phyloP scores from a whole-genome alignment of 2,329 filamentous ascomycete genomes.

The Aspergillus viridinutans region DNA sequence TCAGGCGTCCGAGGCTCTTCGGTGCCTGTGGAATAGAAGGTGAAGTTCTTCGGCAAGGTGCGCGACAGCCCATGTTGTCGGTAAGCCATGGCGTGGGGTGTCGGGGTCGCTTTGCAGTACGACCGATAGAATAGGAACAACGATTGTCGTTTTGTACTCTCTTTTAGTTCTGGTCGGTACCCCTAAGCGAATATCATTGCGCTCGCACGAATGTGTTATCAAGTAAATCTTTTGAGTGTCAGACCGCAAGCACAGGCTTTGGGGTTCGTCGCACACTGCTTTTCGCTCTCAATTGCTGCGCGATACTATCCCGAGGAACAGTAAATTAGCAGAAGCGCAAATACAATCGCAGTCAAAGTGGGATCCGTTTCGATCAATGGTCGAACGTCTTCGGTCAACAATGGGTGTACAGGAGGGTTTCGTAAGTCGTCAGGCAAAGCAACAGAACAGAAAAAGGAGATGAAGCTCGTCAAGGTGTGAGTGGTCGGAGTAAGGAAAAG shows the following conservation, averaged over 20 bases:
- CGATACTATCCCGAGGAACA: background rate
- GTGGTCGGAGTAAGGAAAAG: constrained; percentile 16
- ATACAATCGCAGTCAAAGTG: background rate
- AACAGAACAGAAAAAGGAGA: constrained; percentile 12
- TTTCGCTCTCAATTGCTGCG: background rate
- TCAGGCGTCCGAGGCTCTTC: constrained; percentile 42
- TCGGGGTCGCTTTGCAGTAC: background rate
- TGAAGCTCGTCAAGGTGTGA: constrained; percentile 20
- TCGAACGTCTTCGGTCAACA: constrained; percentile 6
- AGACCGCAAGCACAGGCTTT: background rate
- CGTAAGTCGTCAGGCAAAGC: constrained; percentile 19
- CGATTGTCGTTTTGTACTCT: background rate
- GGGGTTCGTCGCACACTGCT: background rate
- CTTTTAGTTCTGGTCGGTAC: background rate
- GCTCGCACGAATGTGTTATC: background rate
- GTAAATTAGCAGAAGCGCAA: background rate
- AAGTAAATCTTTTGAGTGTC: background rate
- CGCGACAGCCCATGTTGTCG: constrained; percentile 40
- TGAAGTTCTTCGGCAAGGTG: constrained; percentile 47
- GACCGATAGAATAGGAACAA: background rate
- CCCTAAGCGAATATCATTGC: background rate
- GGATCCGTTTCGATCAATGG: constrained; percentile 6
- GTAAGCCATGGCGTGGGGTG: constrained; percentile 31
- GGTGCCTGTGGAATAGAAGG: constrained; percentile 32
- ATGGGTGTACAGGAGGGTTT: constrained; percentile 11